Evolutionary conservation across 441 rosid genomes (phyloP), one percentile per base, ranked within the genome.

Genomic region (Macaranga tanarius): DNA sequence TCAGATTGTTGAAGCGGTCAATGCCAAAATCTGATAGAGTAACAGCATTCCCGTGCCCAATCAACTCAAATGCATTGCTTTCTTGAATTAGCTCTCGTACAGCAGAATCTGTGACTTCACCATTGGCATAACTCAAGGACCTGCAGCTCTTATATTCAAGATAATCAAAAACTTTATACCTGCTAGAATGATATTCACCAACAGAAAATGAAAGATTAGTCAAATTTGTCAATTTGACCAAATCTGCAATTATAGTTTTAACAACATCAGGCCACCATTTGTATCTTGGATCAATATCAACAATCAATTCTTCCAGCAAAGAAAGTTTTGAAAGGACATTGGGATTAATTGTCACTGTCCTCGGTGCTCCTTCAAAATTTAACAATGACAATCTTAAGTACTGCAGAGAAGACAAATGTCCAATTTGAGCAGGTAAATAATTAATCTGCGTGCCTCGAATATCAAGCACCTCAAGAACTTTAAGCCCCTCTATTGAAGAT

Each of bases 391-490:
- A 13, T 50, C 54, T 50, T 51, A 83, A 73, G 56, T 83, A 72
- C 70, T 38, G 62, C 44, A 83, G 50, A 28, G 63, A 60, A 26
- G 23, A 28, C 55, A 83, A 69, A 61, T 44, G 12, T 19, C 28
- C 55, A 10, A 81, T 70, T 42, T 79, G 77, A 72, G 31, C 7
- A 0, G 81, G 83, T 19, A 83, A 69, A 69, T 51, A 69, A 62
- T 60, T 47, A 58, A 83, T 76, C 58, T 70, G 51, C 42, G 83
- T 80, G 31, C 76, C 76, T 22, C 77, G 70, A 52, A 79, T 79
- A 70, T 81, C 86, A 64, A 83, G 81, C 19, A 83, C 83, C 77
- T 80, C 83, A 8, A 83, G 86, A 17, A 17, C 44, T 52, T 17
- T 17, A n/a, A 83, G 68, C 28, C 71, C 68, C 23, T 20, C n/a